Base-by-base conservation (phyloP, 1,284 basidiomycete genomes). In the Cryptococcus sp. region DNA sequence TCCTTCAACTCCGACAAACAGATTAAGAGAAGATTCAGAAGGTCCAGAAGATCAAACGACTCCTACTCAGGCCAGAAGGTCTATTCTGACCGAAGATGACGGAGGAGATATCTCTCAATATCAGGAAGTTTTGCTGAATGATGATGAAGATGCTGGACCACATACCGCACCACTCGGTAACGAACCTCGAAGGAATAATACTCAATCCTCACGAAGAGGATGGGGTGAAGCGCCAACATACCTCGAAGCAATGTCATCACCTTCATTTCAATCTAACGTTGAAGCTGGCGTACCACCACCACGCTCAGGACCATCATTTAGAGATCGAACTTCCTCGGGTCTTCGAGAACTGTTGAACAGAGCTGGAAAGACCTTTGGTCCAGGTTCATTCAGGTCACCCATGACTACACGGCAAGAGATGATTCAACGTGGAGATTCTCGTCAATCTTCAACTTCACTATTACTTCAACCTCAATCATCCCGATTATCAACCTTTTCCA, bases 201-300 rank as follows among this genome's bases (percentile, higher is more conserved):
- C 56, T 11, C 32, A n/a, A 14, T 51, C 37, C 42, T 49, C 43
- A 38, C 54, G 52, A 23, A 35, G 66, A 41, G 60, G 59, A 34
- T 70, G 68, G 68, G 68, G 66, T 15, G 61, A 66, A 47, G 66
- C 68, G 8, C 68, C 68, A 0, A 64, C 66, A 0, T 70, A 70
- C 41, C 63, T 70, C 53, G 66, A 68, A 56, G 68, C 68, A 2
- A 68, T 68, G 64, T 68, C 68, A 4, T 60, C 61, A 6, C 58
- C 62, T 23, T 50, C 47, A 30, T 51, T 52, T 44, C 41, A 38
- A 5, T 7, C 35, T 36, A n/a, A n/a, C 30, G 41, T 53, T 32
- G 54, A 58, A 43, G 23, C 48, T 7, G 50, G 55, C 10, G 15
- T 62, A 6, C 66, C 60, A 1, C 52, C 59, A 3, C 62, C 58